Percentiles rank a stretch among this genome's conserved stretches.
Conservation (phyloP, 164 flowering plant species). For the Brasenia schreberi region DNA sequence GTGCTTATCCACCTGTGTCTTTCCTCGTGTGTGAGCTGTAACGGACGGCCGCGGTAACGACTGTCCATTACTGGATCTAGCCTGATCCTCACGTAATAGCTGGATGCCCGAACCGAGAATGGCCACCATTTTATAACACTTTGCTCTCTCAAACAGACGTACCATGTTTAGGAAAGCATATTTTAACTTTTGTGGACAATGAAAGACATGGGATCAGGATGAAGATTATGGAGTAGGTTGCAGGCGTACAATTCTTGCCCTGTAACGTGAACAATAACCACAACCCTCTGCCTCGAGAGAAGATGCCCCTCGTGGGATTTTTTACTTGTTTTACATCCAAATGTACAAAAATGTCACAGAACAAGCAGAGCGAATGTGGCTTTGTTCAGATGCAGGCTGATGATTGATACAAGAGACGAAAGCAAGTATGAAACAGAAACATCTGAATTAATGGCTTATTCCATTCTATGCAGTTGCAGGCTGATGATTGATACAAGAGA, state of each 20-base stretch:
- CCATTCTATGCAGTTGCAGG: slow-evolving; percentile 5
- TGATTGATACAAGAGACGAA: too few relatives aligned
- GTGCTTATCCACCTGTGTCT: too few relatives aligned
- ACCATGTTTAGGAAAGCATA: background rate
- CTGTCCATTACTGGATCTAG: too few relatives aligned
- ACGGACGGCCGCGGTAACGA: too few relatives aligned
- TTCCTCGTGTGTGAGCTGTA: too few relatives aligned
- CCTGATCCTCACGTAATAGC: too few relatives aligned
- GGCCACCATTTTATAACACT: too few relatives aligned
- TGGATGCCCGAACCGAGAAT: too few relatives aligned
- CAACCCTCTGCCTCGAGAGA: slow-evolving; percentile 74
- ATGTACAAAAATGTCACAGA: slow-evolving; percentile 84
- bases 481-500: slow-evolving; percentile 17
- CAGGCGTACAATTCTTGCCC: background rate
- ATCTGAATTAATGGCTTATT: background rate
- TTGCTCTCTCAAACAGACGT: background rate
- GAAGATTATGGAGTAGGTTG: background rate
- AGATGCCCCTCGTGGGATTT: slow-evolving; percentile 88
- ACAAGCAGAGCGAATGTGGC: slow-evolving; percentile 54
- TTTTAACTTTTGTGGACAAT: background rate
- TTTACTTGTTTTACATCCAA: slow-evolving; percentile 65
- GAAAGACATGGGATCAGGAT: background rate
- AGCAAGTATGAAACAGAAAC: background rate
- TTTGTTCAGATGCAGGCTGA: slow-evolving; percentile 5
- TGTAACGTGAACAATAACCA: slow-evolving; percentile 39